Evolutionary conservation across 2,329 filamentous ascomycete species (phyloP).

Genomic region (Cytospora leucostoma): DNA sequence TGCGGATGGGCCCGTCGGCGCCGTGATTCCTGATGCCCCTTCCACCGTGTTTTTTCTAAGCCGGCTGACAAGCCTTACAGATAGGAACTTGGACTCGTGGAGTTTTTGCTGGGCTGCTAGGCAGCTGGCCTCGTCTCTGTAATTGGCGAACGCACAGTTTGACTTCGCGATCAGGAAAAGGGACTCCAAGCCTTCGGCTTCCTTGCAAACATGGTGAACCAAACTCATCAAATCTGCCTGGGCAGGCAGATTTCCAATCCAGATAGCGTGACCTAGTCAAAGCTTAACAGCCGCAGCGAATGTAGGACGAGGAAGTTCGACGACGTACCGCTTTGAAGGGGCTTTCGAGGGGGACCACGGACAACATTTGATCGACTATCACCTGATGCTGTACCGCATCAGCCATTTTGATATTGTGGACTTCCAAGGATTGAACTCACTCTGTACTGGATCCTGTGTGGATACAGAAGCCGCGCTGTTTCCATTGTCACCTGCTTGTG

Average conservation of each 20-base stretch:
- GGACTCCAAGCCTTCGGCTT: constrained; percentile 78
- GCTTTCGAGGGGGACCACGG: constrained; percentile 57
- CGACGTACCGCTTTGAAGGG: constrained; percentile 61
- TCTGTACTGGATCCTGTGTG: constrained; percentile 21
- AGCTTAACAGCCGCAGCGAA: constrained; percentile 9
- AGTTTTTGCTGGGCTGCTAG: constrained; percentile 76
- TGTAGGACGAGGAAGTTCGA: background rate
- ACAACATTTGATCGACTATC: constrained; percentile 46
- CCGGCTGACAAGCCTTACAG: constrained; percentile 82
- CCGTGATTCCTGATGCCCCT: constrained; percentile 48
- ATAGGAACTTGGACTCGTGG: constrained; percentile 87
- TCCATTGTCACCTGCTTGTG: constrained; percentile 26
- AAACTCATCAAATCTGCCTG: constrained; percentile 78
- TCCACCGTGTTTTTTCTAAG: constrained; percentile 63
- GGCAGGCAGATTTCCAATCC: constrained; percentile 92
- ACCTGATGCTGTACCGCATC: constrained; percentile 26
- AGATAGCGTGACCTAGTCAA: constrained; percentile 76
- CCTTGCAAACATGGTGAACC: constrained; percentile 87
- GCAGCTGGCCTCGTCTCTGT: constrained; percentile 77
- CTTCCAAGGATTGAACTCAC: constrained; percentile 21
- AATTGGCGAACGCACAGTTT: constrained; percentile 97
- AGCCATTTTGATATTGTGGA: background rate
- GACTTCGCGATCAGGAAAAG: constrained; percentile 95
- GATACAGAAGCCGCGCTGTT: constrained; percentile 10
- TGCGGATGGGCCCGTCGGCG: constrained; percentile 57